These are phyloP conservation scores for Exophiala lecanii-corni DNA, from an alignment of 2,329 filamentous ascomycete species.

Conservation along the genomic window DNA sequence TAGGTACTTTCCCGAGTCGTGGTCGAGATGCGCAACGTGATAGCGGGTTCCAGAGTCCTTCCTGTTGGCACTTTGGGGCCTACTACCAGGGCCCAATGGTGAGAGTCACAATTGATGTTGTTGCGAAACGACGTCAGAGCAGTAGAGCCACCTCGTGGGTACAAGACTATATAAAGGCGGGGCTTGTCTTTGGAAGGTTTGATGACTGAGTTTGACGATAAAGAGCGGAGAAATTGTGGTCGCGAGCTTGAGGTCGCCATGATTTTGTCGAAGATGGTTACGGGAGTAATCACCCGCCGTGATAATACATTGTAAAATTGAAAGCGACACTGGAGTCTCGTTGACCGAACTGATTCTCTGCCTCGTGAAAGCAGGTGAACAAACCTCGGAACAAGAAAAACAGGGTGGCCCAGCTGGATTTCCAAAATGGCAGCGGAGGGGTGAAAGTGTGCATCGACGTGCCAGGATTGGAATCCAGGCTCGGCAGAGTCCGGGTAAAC, in stretches of 20 bases:
- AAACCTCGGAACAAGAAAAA: too few relatives aligned
- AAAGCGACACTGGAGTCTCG: too few relatives aligned
- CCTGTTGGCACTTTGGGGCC: conserved; percentile 17
- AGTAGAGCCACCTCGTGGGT: conserved; percentile 20
- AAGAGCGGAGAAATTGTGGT: conserved; percentile 18
- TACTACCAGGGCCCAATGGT: conserved; percentile 24
- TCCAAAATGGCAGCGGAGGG: too few relatives aligned
- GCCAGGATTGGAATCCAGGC: too few relatives aligned
- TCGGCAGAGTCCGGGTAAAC: too few relatives aligned
- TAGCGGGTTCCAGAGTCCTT: conserved; percentile 21
- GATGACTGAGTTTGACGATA: conserved; percentile 17
- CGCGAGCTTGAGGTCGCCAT: conserved; percentile 3
- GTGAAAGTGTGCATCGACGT: too few relatives aligned
- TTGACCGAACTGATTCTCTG: too few relatives aligned
- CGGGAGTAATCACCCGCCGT: too few relatives aligned
- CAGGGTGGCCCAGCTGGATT: too few relatives aligned
- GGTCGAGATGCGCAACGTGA: conserved; percentile 21
- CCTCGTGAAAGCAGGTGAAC: too few relatives aligned
- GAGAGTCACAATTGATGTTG: conserved; percentile 23
- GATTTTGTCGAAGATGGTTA: conserved; percentile 12
- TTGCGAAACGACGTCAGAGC: conserved; percentile 20
- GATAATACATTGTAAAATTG: too few relatives aligned
- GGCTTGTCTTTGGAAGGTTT: conserved; percentile 21
- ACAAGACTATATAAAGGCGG: conserved; percentile 24
- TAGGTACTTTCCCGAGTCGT: conserved; percentile 11